These are phyloP conservation scores for Pistacia atlantica DNA, from an alignment of 345 rosid genomes.

Conservation along the genomic window DNA sequence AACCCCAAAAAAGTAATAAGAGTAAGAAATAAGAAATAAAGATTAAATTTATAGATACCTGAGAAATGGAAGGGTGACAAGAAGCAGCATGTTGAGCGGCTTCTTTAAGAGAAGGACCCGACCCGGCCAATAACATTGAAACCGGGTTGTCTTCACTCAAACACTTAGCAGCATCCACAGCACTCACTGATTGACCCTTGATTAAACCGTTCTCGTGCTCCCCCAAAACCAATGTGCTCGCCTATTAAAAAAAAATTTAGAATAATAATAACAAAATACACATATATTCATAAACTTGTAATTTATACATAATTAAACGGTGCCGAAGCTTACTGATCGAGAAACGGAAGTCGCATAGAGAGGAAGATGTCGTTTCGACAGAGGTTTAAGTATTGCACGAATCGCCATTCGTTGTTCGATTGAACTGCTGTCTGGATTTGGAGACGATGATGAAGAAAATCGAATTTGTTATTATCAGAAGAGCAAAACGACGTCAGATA, in stretches of 20 bases:
- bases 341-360: slow-evolving; percentile 14
- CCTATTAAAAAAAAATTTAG: slow-evolving; percentile 33
- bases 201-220: slow-evolving; percentile 80
- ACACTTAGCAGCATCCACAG: slow-evolving; percentile 75
- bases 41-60: slow-evolving; percentile 37
- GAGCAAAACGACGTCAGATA: not conserved
- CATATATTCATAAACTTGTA: too few relatives aligned
- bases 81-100: slow-evolving; percentile 81
- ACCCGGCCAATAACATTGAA: slow-evolving; percentile 80
- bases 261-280: not conserved
- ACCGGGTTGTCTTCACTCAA: slow-evolving; percentile 54
- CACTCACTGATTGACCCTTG: slow-evolving; percentile 64
- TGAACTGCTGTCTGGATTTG: not conserved
- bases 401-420: slow-evolving; percentile 21
- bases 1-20: too few relatives aligned
- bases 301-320: too few relatives aligned
- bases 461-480: not conserved
- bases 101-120: slow-evolving; percentile 69
- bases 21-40: not conserved
- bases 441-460: not conserved
- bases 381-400: slow-evolving; percentile 17
- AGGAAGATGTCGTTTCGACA: slow-evolving; percentile 13
- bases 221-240: slow-evolving; percentile 74
- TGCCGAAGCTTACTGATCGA: slow-evolving; percentile 34
- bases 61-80: slow-evolving; percentile 74